Evolutionary conservation across 176 grass and related monocot genomes (phyloP).

Genomic region (Zea luxurians): DNA sequence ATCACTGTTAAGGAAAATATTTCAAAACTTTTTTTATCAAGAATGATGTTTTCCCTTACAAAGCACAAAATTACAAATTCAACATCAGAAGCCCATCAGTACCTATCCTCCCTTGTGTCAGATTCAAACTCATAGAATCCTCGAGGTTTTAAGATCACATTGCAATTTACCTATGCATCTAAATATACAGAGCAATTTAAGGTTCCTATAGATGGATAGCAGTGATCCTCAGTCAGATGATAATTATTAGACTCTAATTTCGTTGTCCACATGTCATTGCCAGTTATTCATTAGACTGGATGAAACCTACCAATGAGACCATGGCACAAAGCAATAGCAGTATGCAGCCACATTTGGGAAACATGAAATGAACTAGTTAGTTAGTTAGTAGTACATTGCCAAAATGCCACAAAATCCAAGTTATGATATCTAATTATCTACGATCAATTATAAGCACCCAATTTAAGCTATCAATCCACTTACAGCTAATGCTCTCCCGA

Average conservation of each 20-base stretch:
- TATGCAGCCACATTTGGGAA: not conserved
- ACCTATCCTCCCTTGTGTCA: not conserved
- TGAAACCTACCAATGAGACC: not conserved
- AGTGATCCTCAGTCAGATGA: not conserved
- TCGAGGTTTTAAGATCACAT: not conserved
- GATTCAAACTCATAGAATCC: not conserved
- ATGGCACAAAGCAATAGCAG: not conserved
- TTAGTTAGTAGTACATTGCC: not conserved
- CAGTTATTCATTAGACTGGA: not conserved
- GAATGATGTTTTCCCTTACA: not conserved
- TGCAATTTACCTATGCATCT: not conserved
- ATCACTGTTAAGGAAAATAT: conserved; percentile 1
- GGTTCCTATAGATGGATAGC: not conserved
- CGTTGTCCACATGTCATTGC: not conserved
- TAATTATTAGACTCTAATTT: not conserved
- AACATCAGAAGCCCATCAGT: not conserved
- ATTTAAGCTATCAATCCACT: conserved; percentile 40
- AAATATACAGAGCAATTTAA: not conserved
- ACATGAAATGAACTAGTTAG: conserved; percentile 14
- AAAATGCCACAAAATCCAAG: conserved; percentile 4
- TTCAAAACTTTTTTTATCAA: not conserved
- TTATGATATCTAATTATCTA: not conserved
- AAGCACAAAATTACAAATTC: not conserved
- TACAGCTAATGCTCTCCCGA: conserved; percentile 69
- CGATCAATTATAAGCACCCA: not conserved